phyloP scores from a whole-genome alignment of 1,284 basidiomycete species.

The Schizophyllum commune region DNA sequence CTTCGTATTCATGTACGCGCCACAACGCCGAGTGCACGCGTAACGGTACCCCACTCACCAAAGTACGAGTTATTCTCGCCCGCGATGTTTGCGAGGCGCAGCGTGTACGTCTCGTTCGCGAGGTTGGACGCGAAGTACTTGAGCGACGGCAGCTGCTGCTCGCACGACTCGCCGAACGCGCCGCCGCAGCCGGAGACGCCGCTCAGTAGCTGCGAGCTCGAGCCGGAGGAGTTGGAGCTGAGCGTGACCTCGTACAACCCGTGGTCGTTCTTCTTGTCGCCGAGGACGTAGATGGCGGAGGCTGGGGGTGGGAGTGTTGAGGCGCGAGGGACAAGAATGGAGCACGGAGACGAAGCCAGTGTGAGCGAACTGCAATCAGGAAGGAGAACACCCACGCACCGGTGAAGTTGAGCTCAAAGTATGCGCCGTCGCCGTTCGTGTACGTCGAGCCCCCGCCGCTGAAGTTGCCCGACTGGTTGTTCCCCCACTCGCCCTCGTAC shows the following conservation, averaged over 20 bases:
- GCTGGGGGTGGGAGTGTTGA: slow-evolving; percentile 15
- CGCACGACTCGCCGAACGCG: slow-evolving; percentile 32
- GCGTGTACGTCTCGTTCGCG: slow-evolving; percentile 23
- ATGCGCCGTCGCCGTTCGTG: slow-evolving; percentile 29
- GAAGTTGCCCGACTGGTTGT: slow-evolving; percentile 31
- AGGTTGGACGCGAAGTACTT: slow-evolving; percentile 34
- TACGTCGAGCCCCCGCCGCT: slow-evolving; percentile 35
- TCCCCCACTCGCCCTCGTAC: slow-evolving; percentile 30
- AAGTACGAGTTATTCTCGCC: slow-evolving; percentile 33
- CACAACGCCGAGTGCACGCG: no score
- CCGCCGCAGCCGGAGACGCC: slow-evolving; percentile 36
- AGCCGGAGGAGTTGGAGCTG: slow-evolving; percentile 15
- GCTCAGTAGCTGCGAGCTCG: slow-evolving; percentile 21
- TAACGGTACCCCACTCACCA: slow-evolving; percentile 24
- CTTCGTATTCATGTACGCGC: no score
- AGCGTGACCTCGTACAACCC: slow-evolving; percentile 29
- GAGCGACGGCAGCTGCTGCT: slow-evolving; percentile 32
- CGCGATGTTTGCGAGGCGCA: slow-evolving; percentile 29
- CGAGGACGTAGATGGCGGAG: slow-evolving; percentile 34
- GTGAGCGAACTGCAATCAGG: no score
- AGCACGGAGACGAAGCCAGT: neutral
- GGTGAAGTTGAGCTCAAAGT: slow-evolving; percentile 29
- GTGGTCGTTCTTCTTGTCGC: slow-evolving; percentile 39
- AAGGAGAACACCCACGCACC: slow-evolving; percentile 17
- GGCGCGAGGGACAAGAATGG: neutral